A percentile compares a stretch with the other conserved stretches of the same genome.
These are phyloP conservation scores for Colletotrichum sp. DNA, from an alignment of 2,329 filamentous ascomycete species.

Conservation along the genomic window DNA sequence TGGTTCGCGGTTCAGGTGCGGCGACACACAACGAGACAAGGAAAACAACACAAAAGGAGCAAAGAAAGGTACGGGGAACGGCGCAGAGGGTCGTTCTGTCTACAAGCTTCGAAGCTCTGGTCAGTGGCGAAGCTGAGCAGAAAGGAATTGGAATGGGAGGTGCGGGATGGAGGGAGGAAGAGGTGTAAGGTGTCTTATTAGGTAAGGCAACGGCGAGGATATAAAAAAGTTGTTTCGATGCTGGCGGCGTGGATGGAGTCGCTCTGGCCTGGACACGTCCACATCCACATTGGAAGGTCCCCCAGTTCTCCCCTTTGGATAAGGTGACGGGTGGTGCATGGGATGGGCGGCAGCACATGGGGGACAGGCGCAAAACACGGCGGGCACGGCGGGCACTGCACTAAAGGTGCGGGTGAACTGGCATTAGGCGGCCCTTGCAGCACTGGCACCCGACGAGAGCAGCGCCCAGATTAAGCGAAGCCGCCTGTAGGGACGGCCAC, in stretches of 20 bases:
- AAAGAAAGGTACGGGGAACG: background rate
- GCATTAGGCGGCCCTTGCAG: conserved; percentile 4
- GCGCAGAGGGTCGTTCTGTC: conserved; percentile 1
- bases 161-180: background rate
- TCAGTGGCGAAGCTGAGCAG: conserved; percentile 10
- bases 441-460: conserved; percentile 6
- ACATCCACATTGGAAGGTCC: background rate
- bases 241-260: conserved; percentile 1
- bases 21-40: background rate
- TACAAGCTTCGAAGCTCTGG: conserved; percentile 4
- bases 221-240: conserved; percentile 3
- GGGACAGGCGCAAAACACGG: background rate
- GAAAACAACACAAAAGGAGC: background rate
- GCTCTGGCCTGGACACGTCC: background rate
- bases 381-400: background rate
- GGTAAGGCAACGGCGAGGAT: conserved; percentile 10
- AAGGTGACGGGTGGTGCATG: background rate
- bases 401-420: background rate
- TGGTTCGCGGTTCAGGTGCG: background rate
- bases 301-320: background rate
- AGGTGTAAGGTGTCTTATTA: conserved; percentile 16
- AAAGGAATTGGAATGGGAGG: background rate
- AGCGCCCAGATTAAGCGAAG: background rate
- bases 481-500: background rate
- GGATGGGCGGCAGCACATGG: background rate